Evolutionary conservation across 1,284 basidiomycete genomes (phyloP).

Genomic region (Cutaneotrichosporon sp.): DNA sequence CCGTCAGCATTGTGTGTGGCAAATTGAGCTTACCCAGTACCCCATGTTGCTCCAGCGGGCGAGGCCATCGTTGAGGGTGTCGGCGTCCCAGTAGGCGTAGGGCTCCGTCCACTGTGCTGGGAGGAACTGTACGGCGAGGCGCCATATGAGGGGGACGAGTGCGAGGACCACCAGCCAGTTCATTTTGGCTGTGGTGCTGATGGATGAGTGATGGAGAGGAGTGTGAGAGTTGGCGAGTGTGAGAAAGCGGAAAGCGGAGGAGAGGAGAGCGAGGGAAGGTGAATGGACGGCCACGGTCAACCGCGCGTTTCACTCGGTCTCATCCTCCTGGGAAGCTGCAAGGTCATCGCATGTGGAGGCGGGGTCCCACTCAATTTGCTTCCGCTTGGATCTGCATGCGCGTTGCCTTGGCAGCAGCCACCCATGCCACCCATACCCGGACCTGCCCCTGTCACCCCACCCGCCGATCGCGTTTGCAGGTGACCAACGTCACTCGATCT

Average conservation of each 20-base stretch:
- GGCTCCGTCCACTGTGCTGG: slow-evolving; percentile 36
- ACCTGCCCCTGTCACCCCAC: not conserved
- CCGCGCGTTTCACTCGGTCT: not conserved
- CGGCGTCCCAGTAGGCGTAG: slow-evolving; percentile 40
- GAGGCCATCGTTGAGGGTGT: slow-evolving; percentile 32
- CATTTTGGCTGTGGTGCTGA: too few species aligned
- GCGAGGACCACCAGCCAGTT: slow-evolving; percentile 28
- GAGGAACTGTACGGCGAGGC: slow-evolving; percentile 29
- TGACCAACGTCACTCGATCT: not conserved
- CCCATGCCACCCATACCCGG: too few species aligned
- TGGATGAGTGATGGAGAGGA: not conserved
- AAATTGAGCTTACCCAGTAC: slow-evolving; percentile 34
- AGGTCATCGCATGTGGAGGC: not conserved
- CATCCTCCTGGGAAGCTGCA: not conserved
- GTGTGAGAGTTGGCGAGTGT: not conserved
- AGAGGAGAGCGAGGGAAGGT: too few species aligned
- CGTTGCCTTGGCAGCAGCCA: not conserved
- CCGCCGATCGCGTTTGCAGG: not conserved
- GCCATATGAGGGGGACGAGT: slow-evolving; percentile 33
- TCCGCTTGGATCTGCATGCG: too few species aligned
- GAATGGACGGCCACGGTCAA: not conserved
- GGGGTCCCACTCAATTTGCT: not conserved
- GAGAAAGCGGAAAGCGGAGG: not conserved
- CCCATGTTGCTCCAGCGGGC: slow-evolving; percentile 49
- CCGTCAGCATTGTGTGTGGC: not conserved